Conservation (phyloP, 352 stramenopile species). For the Phytopythium boreale region DNA sequence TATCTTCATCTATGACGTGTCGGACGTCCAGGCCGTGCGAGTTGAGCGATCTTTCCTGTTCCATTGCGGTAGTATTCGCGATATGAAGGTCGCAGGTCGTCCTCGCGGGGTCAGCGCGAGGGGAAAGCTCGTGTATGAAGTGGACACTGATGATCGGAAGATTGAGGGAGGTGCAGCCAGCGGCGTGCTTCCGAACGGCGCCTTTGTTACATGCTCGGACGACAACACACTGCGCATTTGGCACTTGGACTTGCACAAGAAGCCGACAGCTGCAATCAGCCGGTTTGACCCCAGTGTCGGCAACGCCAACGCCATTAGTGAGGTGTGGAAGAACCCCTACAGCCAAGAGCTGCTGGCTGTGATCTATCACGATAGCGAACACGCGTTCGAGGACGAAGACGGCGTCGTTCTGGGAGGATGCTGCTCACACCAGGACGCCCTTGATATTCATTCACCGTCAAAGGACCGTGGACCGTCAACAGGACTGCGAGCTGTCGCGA, state of each 20-base stretch:
- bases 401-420: slow-evolving; percentile 52
- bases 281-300: slow-evolving; percentile 19
- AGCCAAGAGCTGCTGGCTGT: slow-evolving; percentile 72
- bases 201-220: slow-evolving; percentile 81
- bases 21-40: slow-evolving; percentile 39
- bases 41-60: slow-evolving; percentile 79
- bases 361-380: slow-evolving; percentile 53
- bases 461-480: slow-evolving; percentile 35
- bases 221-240: slow-evolving; percentile 88
- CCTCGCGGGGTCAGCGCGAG: slow-evolving; percentile 49
- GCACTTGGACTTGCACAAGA: slow-evolving; percentile 76
- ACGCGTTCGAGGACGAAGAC: slow-evolving; percentile 40
- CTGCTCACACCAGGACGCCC: slow-evolving; percentile 33
- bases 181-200: slow-evolving; percentile 47
- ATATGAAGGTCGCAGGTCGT: slow-evolving; percentile 53
- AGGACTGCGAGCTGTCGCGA: slow-evolving; percentile 34
- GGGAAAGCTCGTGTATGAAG: slow-evolving; percentile 53
- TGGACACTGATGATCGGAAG: slow-evolving; percentile 12
- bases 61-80: slow-evolving; percentile 68
- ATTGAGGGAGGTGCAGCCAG: slow-evolving; percentile 10
- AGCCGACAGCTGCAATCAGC: slow-evolving; percentile 22
- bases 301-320: slow-evolving; percentile 11
- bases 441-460: slow-evolving; percentile 42
- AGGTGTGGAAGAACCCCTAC: slow-evolving; percentile 60
- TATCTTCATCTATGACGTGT: slow-evolving; percentile 76